Base-by-base conservation (phyloP, 345 rosid genomes). In the Orychophragmus violaceus region DNA sequence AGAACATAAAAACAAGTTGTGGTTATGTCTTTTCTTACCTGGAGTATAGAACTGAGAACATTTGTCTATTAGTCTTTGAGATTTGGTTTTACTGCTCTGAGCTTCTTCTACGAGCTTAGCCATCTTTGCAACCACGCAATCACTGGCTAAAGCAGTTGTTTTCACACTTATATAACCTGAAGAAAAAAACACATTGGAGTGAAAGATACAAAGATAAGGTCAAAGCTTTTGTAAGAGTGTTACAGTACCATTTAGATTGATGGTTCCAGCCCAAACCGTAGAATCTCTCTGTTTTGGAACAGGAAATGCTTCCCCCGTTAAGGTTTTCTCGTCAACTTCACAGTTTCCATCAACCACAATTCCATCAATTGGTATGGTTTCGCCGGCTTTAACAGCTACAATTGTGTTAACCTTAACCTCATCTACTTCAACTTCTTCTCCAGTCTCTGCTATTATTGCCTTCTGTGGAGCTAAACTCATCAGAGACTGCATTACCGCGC, bases 41-140 rank as follows among this genome's bases (percentile, higher is more conserved):
- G 97, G 99, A 13, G 90, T 94, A 59, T 94, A 94, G 55, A 72
- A 88, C 78, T 75, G 70, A 25, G 92, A 84, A 69, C 84, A 85
- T 75, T 73, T 81, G 75, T 94, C 99, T 6, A 90, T 79, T 13
- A 90, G 71, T 69, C 87, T 87, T 56, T 94, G 95, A 10, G 89
- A 80, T 59, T 53, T 85, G 17, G 96, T 76, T 82, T 87, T 88
- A 79, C 83, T 78, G 64, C 81, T 90, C 46, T 94, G 97, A 65
- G 99, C 99, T 76, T 90, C 96, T 80, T 94, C 99, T 17, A 94
- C 99, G n/a, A 94, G 86, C 79, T 84, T 85, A 51, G 89, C 82
- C 99, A 94, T 85, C 76, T 84, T 88, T 2, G 97, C 91, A 25
- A 94, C 96, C 29, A 84, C 82, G 45, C 91, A 90, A 58, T 90